A percentile compares a stretch with the other conserved stretches of the same genome.
phyloP scores from a whole-genome alignment of 1,284 basidiomycete species.

The Jaminaea rosea region DNA sequence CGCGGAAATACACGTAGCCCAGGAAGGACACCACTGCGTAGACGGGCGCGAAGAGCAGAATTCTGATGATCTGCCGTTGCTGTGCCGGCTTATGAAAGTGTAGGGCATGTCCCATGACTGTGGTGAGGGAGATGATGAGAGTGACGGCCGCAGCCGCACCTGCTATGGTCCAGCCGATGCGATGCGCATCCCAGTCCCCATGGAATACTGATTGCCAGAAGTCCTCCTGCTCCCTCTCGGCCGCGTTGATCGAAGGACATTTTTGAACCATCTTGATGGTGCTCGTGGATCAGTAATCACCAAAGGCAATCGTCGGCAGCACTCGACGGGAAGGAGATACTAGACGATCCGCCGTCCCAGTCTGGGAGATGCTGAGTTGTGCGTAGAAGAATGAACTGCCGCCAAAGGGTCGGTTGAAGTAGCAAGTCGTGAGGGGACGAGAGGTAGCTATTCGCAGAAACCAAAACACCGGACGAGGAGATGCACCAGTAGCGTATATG shows the following conservation, averaged over 20 bases:
- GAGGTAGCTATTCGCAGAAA: too few relatives aligned
- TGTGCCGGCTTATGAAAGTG: constrained; percentile 61
- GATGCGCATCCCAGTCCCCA: constrained; percentile 10
- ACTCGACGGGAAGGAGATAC: too few relatives aligned
- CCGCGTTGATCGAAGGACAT: constrained; percentile 11
- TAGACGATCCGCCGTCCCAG: too few relatives aligned
- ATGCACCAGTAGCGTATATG: too few relatives aligned
- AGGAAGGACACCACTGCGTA: constrained; percentile 19
- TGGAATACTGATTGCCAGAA: too few relatives aligned
- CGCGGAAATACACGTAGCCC: constrained; percentile 53
- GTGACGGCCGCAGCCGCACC: constrained; percentile 56
- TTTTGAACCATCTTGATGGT: constrained; percentile 11
- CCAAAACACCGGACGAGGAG: too few relatives aligned
- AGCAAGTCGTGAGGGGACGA: too few relatives aligned
- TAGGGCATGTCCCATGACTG: constrained; percentile 55
- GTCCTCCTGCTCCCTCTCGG: constrained; percentile 7
- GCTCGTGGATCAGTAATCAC: too few relatives aligned
- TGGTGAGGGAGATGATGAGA: constrained; percentile 10
- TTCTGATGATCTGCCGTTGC: constrained; percentile 60
- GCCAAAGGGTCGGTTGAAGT: too few relatives aligned
- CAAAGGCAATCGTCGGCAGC: too few relatives aligned
- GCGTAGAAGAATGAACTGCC: too few relatives aligned
- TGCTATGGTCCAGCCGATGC: constrained; percentile 64
- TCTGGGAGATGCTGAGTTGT: too few relatives aligned
- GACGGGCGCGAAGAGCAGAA: constrained; percentile 47